Percentiles rank a stretch among this genome's conserved stretches.
Conservation (phyloP, 345 rosid species). For the Populus ilicifolia region DNA sequence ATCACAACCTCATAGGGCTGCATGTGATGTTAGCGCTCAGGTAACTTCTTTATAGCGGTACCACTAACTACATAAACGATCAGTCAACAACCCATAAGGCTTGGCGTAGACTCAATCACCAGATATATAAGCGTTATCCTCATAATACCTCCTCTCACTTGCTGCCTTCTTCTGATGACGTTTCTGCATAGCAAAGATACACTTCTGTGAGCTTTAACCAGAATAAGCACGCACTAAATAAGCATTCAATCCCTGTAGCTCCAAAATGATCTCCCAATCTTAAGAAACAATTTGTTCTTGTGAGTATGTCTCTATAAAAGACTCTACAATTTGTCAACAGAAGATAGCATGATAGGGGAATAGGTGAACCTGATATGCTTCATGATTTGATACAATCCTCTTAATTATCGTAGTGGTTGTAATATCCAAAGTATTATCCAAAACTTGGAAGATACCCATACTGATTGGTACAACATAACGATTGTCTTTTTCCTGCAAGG, state of each 20-base stretch:
- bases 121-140: slow-evolving; percentile 42
- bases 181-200: slow-evolving; percentile 37
- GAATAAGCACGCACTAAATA: neutral
- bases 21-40: slow-evolving; percentile 8
- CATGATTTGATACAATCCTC: slow-evolving; percentile 71
- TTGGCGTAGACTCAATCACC: slow-evolving; percentile 39
- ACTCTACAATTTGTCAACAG: neutral
- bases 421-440: slow-evolving; percentile 59
- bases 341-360: neutral
- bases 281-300: neutral
- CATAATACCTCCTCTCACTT: slow-evolving; percentile 63
- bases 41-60: neutral
- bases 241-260: neutral
- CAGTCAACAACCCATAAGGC: slow-evolving; percentile 1
- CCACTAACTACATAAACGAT: neutral
- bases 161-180: slow-evolving; percentile 68
- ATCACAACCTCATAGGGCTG: neutral
- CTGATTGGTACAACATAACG: slow-evolving; percentile 66
- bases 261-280: neutral
- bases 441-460: slow-evolving; percentile 57
- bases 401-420: slow-evolving; percentile 67
- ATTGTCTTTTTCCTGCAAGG: slow-evolving; percentile 48
- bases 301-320: neutral
- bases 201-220: slow-evolving; percentile 1
- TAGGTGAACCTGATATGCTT: slow-evolving; percentile 57